A percentile compares a stretch with the other conserved stretches of the same genome.
Evolutionary conservation across 208 protist species (phyloP).

Genomic region (Wallacemonas collosoma): DNA sequence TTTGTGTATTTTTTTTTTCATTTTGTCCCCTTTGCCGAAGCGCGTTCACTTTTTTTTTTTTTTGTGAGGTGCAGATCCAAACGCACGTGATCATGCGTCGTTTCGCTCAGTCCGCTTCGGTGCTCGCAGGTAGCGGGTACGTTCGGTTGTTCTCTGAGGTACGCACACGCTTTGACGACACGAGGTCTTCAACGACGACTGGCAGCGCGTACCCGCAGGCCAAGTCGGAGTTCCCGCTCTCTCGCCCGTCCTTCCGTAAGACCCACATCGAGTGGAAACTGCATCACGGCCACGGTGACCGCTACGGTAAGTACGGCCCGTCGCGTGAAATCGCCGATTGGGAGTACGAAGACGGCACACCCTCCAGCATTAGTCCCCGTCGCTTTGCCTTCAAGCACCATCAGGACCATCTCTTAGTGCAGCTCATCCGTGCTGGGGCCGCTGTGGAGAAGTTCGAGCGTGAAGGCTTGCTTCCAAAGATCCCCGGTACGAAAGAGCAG

Average conservation of each 20-base stretch:
- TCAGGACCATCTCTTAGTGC: conserved; percentile 85
- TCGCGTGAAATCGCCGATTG: conserved; percentile 84
- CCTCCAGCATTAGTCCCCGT: conserved; percentile 52
- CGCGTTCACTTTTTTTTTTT: conserved; percentile 14
- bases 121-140: background rate
- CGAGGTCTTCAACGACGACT: conserved; percentile 29
- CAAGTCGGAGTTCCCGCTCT: conserved; percentile 49
- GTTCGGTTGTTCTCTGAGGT: conserved; percentile 41
- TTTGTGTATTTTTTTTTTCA: conserved; percentile 27
- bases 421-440: conserved; percentile 84
- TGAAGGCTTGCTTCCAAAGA: conserved; percentile 63
- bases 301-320: conserved; percentile 68
- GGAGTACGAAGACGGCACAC: conserved; percentile 87
- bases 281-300: conserved; percentile 78
- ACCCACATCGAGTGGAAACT: conserved; percentile 87
- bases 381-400: conserved; percentile 88
- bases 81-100: background rate
- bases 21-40: background rate
- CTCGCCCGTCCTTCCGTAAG: conserved; percentile 67
- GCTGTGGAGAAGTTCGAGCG: conserved; percentile 72
- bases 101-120: background rate
- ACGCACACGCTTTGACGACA: conserved; percentile 46
- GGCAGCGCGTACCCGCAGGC: conserved; percentile 47
- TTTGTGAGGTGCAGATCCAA: background rate
- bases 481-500: conserved; percentile 81